Percentiles rank a stretch among this genome's conserved stretches.
These are phyloP conservation scores for Amphirosellinia nigrospora DNA, from an alignment of 495 filamentous ascomycete genomes.

Conservation along the genomic window DNA sequence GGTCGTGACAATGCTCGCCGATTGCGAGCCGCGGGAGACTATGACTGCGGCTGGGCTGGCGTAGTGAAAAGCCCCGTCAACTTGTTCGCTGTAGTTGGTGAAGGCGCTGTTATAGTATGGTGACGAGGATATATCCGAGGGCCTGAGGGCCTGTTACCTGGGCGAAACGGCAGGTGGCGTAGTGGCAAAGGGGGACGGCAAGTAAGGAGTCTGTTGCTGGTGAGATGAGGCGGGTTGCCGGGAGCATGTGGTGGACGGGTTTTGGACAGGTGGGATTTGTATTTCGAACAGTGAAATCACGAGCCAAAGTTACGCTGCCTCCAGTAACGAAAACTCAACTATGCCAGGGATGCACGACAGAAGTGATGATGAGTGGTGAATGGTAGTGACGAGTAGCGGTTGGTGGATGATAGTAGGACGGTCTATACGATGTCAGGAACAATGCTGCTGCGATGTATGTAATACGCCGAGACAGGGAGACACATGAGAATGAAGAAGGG, in stretches of 20 bases:
- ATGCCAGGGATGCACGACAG: background rate
- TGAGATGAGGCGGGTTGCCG: background rate
- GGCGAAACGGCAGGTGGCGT: background rate
- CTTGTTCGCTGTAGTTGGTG: background rate
- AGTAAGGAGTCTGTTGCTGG: background rate
- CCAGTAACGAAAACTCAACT: background rate
- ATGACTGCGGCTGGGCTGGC: background rate
- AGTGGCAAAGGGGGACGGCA: background rate
- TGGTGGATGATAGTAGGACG: background rate
- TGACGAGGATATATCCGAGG: background rate
- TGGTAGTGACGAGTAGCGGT: too few relatives aligned
- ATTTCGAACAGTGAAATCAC: background rate
- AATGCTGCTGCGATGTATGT: background rate
- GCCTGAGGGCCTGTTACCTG: background rate
- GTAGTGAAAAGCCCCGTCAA: background rate
- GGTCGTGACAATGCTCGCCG: slow-evolving; percentile 31
- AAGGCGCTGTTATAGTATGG: background rate
- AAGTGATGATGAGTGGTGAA: background rate
- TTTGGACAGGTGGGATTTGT: background rate
- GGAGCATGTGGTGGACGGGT: background rate
- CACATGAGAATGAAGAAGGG: background rate
- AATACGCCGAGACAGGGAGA: slow-evolving; percentile 4
- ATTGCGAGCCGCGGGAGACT: slow-evolving; percentile 29
- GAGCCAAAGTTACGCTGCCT: background rate
- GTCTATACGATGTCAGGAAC: slow-evolving; percentile 5